These are phyloP conservation scores for Acanthamoeba triangularis DNA, from an alignment of 208 protist species.

Conservation along the genomic window DNA sequence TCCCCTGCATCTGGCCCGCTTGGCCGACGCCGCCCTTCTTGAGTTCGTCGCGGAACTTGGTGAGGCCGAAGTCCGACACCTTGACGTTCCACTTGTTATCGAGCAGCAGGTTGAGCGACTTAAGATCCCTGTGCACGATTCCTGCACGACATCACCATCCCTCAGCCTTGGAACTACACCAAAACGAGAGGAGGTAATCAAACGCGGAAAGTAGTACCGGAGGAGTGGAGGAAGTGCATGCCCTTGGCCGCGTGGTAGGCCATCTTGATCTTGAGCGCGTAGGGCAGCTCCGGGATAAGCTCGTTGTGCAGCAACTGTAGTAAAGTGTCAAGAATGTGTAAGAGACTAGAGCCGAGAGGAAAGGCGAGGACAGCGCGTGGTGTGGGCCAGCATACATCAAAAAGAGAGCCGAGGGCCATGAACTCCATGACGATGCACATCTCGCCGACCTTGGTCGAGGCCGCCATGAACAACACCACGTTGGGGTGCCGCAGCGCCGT, in stretches of 20 bases:
- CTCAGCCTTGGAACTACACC: neutral
- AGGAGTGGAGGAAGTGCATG: constrained; percentile 63
- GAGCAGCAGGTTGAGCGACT: constrained; percentile 72
- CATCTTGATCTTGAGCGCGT: constrained; percentile 57
- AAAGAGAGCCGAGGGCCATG: constrained; percentile 45
- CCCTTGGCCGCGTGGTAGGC: constrained; percentile 53
- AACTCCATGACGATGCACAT: constrained; percentile 70
- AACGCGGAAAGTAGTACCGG: neutral
- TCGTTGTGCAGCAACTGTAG: constrained; percentile 43
- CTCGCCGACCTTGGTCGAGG: neutral
- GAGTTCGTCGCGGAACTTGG: constrained; percentile 71
- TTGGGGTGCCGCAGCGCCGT: constrained; percentile 37
- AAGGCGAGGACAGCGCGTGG: neutral
- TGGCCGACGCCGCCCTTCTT: constrained; percentile 5
- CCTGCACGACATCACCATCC: neutral
- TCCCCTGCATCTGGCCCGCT: neutral
- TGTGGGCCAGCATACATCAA: neutral
- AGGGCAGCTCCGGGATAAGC: constrained; percentile 25
- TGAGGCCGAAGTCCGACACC: constrained; percentile 71
- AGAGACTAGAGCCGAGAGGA: neutral
- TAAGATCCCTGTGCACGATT: constrained; percentile 44
- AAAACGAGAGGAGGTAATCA: neutral
- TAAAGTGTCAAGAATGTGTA: neutral
- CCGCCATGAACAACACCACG: constrained; percentile 69
- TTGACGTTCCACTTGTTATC: constrained; percentile 60